Conservation (phyloP, 129 eudicot genomes). For the Calendula officinalis region DNA sequence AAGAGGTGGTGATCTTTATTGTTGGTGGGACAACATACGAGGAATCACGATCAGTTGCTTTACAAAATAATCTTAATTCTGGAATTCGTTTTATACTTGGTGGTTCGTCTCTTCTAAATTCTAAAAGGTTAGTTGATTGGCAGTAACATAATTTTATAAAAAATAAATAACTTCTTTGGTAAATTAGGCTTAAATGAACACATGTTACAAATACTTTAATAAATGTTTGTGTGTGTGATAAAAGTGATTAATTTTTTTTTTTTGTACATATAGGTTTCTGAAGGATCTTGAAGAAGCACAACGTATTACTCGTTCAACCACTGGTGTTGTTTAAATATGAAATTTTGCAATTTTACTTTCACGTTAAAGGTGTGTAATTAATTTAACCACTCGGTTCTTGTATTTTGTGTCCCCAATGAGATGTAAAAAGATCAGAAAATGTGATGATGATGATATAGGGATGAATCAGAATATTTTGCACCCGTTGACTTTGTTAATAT, state of each 20-base stretch:
- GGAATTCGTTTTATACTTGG: slow-evolving; percentile 93
- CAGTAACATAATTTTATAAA: not conserved
- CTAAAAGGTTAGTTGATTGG: slow-evolving; percentile 60
- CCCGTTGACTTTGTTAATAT: slow-evolving; percentile 22
- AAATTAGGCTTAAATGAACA: not conserved
- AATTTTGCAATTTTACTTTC: not conserved
- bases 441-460: slow-evolving; percentile 5
- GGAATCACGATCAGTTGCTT: slow-evolving; percentile 83
- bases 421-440: slow-evolving; percentile 11
- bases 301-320: slow-evolving; percentile 62
- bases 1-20: slow-evolving; percentile 86
- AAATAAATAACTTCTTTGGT: not conserved
- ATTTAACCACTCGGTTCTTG: slow-evolving; percentile 9
- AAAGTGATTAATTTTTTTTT: too few species aligned
- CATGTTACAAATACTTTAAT: not conserved
- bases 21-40: slow-evolving; percentile 97
- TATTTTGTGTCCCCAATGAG: not conserved
- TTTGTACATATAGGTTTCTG: slow-evolving; percentile 48
- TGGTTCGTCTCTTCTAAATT: slow-evolving; percentile 81
- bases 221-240: too few species aligned
- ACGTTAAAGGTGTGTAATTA: slow-evolving; percentile 24
- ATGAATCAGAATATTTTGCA: slow-evolving; percentile 6
- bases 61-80: slow-evolving; percentile 70
- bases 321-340: slow-evolving; percentile 45
- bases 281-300: slow-evolving; percentile 98